Percentiles rank a stretch among this genome's conserved stretches.
These are phyloP conservation scores for Ambrosia trifida DNA, from an alignment of 129 eudicot genomes.

Conservation along the genomic window DNA sequence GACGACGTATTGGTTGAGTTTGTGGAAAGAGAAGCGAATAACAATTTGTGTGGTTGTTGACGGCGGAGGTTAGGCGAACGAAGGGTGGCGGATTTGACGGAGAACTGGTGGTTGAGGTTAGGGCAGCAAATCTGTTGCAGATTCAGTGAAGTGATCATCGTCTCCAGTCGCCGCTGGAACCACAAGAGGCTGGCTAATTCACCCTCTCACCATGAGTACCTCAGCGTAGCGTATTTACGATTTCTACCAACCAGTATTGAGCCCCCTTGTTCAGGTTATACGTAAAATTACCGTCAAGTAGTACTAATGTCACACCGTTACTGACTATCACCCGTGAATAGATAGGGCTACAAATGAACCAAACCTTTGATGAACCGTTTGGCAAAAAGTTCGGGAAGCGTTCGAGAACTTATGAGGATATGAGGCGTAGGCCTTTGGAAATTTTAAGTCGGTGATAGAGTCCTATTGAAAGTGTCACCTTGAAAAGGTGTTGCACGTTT, in stretches of 20 bases:
- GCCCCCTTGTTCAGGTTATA: too few relatives aligned
- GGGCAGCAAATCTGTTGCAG: conserved; percentile 28
- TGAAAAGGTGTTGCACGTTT: too few relatives aligned
- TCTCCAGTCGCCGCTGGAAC: conserved; percentile 33
- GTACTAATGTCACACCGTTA: too few relatives aligned
- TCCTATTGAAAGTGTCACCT: too few relatives aligned
- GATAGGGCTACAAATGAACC: too few relatives aligned
- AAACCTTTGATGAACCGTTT: too few relatives aligned
- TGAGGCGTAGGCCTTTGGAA: too few relatives aligned
- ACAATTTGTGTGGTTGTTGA: conserved; percentile 14
- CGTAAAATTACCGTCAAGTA: too few relatives aligned
- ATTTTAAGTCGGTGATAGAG: too few relatives aligned
- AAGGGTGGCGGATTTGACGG: conserved; percentile 17
- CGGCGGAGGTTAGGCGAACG: conserved; percentile 21
- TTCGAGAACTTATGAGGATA: too few relatives aligned
- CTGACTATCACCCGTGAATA: too few relatives aligned
- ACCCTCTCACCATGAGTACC: conserved; percentile 5
- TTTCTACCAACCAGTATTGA: neutral
- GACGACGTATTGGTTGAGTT: conserved; percentile 31
- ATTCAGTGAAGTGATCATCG: conserved; percentile 33
- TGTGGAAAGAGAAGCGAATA: conserved; percentile 37
- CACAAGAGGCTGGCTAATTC: conserved; percentile 2
- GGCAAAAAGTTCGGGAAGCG: too few relatives aligned
- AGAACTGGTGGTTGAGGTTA: conserved; percentile 11
- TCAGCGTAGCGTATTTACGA: conserved; percentile 1